Evolutionary conservation across 352 stramenopile species (phyloP), one percentile per base, ranked within the genome.

Genomic region (Pseudoperonospora humuli): DNA sequence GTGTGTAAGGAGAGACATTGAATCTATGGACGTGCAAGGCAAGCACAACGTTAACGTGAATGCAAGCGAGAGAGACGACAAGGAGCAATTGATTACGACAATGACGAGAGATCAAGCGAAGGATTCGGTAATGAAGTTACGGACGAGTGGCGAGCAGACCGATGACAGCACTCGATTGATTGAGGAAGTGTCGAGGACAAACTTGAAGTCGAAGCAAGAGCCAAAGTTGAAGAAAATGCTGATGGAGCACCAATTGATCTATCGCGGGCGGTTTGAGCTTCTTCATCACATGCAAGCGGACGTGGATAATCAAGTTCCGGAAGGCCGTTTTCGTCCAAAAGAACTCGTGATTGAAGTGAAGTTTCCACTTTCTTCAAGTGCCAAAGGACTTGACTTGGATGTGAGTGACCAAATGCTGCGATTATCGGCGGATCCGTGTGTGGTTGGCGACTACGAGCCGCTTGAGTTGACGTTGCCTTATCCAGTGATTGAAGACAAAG

Each of bases 401-500:
- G 76, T 90, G 21, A 86, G 73, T 19, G 68, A 82, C 15, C 45
- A 36, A 0, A 42, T 57, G 20, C 24, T 89, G 13, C 64, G 70
- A 29, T 36, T 92, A 1, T 48, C 35, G 1, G 50, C 72, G 0
- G 33, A 32, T 20, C 10, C 28, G 5, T 32, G 2, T 26, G 53
- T 56, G 0, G 25, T 39, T 23, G 47, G 61, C 7, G 45, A 59
- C 8, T 90, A 88, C 39, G 66, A 67, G 4, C 48, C 69, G 5
- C 37, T 95, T 11, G 50, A 68, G 10, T 11, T 95, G 13, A 27
- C 54, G 3, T 50, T 96, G 14, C 80, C 85, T 13, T 95, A 82
- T 50, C 62, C 70, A 0, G 81, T 96, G 3, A 32, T 89, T 6
- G 76, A 95, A 47, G 52, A 67, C 7, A 90, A 89, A 14, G 83